Base-by-base conservation (phyloP, 305 asterid species). In the Stenogyne calaminthoides region DNA sequence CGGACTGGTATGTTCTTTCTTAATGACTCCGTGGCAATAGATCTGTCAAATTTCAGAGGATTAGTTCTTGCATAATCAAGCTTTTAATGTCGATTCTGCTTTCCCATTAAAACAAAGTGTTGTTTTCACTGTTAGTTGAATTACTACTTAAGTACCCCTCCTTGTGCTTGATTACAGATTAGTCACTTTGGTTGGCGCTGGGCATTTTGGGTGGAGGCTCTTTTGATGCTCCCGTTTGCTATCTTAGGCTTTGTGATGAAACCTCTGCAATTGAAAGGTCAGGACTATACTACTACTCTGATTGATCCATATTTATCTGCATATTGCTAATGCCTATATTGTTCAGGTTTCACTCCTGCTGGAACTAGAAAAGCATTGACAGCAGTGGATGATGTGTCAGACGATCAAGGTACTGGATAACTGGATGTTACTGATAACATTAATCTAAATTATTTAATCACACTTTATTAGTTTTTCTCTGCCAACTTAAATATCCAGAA, bases 181-280 rank as follows among this genome's bases (percentile, higher is more conserved):
- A 89, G 87, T 78, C 67, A 64, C 70, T 79, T 85, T 52, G 85
- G 76, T 73, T 95, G 99, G 99, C 98, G 96, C 36, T 88, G 86
- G 85, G 99, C 98, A 51, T 95, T 95, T 77, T 83, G 89, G 88
- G 87, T 87, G 49, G 97, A 90, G 85, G 99, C 98, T 67, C 42
- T 87, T 65, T 82, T 92, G 77, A 95, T 95, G 99, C 96, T 89
- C 73, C 99, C 99, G 64, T 95, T 92, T 84, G 97, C 96, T 47
- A 69, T 92, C 63, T 84, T 92, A 72, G 97, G 99, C 72, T 95
- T 95, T 82, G 80, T 91, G 72, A 87, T 91, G 90, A 92, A 91
- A 84, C 99, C 99, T 2, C 84, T 93, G 83, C 89, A 90, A 76
- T 72, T 95, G 80, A 95, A 95, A 95, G 99, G 99, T 95, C 75